phyloP scores from a whole-genome alignment of 148 eudicot genomes.

The Polygonum maritimum region DNA sequence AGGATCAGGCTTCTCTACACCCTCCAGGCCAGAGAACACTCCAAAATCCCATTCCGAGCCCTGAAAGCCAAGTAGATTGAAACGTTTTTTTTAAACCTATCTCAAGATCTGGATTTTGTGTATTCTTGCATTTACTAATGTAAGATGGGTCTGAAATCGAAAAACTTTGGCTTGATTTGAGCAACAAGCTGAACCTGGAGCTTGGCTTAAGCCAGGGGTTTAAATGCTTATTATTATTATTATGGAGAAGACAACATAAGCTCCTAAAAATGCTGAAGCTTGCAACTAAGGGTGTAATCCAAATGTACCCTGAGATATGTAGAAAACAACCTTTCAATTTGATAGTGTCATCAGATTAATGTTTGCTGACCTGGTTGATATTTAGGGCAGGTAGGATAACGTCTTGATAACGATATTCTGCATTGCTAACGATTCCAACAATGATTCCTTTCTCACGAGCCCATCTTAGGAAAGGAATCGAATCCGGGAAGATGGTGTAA shows the following conservation, averaged over 20 bases:
- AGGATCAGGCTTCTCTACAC: constrained; percentile 87
- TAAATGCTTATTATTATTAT: too few species aligned
- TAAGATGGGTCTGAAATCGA: background rate
- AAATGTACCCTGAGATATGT: background rate
- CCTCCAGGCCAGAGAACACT: constrained; percentile 87
- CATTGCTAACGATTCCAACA: constrained; percentile 90
- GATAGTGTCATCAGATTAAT: background rate
- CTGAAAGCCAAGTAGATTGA: constrained; percentile 22
- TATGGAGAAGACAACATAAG: too few species aligned
- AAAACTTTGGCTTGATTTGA: too few species aligned
- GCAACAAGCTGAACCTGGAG: too few species aligned
- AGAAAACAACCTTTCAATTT: background rate
- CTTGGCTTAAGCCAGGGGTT: too few species aligned
- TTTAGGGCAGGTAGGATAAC: constrained; percentile 92
- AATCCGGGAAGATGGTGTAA: constrained; percentile 66
- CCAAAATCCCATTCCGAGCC: constrained; percentile 95
- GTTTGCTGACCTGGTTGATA: constrained; percentile 47
- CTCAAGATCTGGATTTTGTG: background rate
- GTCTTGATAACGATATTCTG: constrained; percentile 83
- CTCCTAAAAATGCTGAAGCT: too few species aligned
- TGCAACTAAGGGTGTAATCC: too few species aligned
- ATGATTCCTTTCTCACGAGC: constrained; percentile 46
- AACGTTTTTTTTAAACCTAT: too few species aligned
- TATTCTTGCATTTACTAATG: background rate
- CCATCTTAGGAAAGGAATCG: constrained; percentile 84